Percentiles rank a stretch among this genome's conserved stretches.
These are phyloP conservation scores for Stenocarpella maydis DNA, from an alignment of 2,329 filamentous ascomycete genomes.

Conservation along the genomic window DNA sequence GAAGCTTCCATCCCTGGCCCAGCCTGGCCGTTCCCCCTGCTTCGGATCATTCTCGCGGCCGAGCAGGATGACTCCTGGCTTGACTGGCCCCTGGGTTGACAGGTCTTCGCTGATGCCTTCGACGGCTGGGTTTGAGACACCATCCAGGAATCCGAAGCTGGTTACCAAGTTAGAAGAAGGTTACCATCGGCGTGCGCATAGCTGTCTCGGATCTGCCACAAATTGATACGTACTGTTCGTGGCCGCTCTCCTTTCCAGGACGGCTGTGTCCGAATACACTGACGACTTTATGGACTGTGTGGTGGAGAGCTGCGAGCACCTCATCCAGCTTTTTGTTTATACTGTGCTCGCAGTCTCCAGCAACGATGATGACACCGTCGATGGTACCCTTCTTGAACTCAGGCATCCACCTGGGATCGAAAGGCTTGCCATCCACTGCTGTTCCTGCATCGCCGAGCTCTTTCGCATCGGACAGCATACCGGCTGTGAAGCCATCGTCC, in stretches of 20 bases:
- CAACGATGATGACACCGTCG: slow-evolving; percentile 47
- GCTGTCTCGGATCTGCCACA: too few species aligned
- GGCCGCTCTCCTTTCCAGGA: slow-evolving; percentile 45
- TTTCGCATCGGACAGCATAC: slow-evolving; percentile 45
- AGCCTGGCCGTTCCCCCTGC: slow-evolving; percentile 41
- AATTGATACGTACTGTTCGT: slow-evolving; percentile 42
- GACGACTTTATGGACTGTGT: slow-evolving; percentile 43
- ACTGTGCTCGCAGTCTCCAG: slow-evolving; percentile 42
- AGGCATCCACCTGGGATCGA: slow-evolving; percentile 42
- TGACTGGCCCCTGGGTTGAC: slow-evolving; percentile 44
- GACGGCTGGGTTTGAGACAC: slow-evolving; percentile 51
- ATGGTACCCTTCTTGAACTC: slow-evolving; percentile 45
- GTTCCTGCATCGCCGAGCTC: slow-evolving; percentile 41
- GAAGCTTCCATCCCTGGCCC: slow-evolving; percentile 55
- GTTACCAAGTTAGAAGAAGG: not conserved
- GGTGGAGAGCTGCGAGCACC: slow-evolving; percentile 44
- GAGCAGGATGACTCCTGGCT: slow-evolving; percentile 48
- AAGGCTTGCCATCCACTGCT: slow-evolving; percentile 10
- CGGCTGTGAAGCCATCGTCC: slow-evolving; percentile 44
- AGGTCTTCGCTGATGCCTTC: slow-evolving; percentile 44
- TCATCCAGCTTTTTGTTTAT: slow-evolving; percentile 42
- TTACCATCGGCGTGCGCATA: too few species aligned
- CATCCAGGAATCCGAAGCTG: slow-evolving; percentile 53
- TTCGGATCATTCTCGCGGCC: slow-evolving; percentile 47
- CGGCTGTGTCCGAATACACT: slow-evolving; percentile 45